Conservation (phyloP, 306 rosid species). For the Abrus precatorius region DNA sequence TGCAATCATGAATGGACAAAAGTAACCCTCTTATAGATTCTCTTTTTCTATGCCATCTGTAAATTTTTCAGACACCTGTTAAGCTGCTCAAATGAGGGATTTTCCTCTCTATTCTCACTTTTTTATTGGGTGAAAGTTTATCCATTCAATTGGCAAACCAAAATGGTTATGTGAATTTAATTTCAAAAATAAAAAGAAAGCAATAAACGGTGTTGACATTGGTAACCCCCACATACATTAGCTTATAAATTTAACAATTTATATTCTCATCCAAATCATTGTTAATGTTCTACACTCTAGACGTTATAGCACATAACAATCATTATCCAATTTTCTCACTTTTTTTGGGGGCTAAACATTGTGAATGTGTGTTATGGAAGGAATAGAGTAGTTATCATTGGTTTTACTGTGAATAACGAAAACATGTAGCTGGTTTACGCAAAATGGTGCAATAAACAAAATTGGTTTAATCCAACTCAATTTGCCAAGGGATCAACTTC, state of each 20-base stretch:
- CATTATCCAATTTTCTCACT: too few relatives aligned
- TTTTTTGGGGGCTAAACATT: too few relatives aligned
- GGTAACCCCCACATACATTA: background rate
- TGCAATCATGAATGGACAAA: constrained; percentile 48
- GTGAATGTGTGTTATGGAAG: background rate
- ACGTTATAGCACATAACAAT: too few relatives aligned
- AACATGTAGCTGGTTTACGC: constrained; percentile 1
- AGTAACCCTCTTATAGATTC: constrained; percentile 46
- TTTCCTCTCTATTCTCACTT: background rate
- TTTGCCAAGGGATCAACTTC: constrained; percentile 27
- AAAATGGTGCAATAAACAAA: constrained; percentile 15
- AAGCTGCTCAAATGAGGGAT: background rate
- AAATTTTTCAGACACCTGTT: constrained; percentile 39
- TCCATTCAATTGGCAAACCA: background rate
- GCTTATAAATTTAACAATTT: too few relatives aligned
- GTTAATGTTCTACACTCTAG: too few relatives aligned
- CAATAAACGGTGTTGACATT: background rate
- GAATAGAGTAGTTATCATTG: background rate
- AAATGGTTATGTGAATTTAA: background rate
- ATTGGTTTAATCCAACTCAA: constrained; percentile 3
- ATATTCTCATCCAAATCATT: too few relatives aligned
- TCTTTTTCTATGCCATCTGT: constrained; percentile 18
- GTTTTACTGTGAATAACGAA: background rate
- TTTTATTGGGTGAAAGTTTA: background rate
- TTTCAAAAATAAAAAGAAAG: background rate